Percentiles rank a stretch among this genome's conserved stretches.
These are phyloP conservation scores for Cutaneotrichosporon sp. DNA, from an alignment of 1,284 basidiomycete genomes.

Conservation along the genomic window DNA sequence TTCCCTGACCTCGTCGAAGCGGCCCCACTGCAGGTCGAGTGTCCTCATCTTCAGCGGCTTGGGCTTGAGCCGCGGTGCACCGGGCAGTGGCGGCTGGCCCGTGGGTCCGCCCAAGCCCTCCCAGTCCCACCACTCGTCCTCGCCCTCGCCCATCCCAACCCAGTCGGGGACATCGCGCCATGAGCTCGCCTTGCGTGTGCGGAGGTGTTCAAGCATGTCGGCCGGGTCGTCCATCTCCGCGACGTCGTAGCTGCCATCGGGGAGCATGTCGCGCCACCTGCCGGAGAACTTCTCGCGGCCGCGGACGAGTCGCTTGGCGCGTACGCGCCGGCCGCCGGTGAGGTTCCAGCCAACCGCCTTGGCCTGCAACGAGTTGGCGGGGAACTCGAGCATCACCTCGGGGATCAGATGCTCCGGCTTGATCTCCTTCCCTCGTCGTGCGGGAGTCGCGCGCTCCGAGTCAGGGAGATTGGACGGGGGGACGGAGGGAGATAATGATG, in stretches of 20 bases:
- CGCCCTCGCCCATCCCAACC: conserved; percentile 29
- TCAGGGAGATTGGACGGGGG: conserved; percentile 14
- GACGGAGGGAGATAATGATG: conserved; percentile 30
- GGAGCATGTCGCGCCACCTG: conserved; percentile 49
- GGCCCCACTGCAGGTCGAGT: conserved; percentile 34
- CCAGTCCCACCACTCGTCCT: conserved; percentile 44
- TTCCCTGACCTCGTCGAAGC: conserved; percentile 36
- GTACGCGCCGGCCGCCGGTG: conserved; percentile 47
- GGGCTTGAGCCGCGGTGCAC: conserved; percentile 18
- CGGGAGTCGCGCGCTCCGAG: conserved; percentile 15
- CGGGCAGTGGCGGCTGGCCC: conserved; percentile 38
- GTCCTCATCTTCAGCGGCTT: conserved; percentile 30
- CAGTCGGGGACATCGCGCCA: conserved; percentile 39
- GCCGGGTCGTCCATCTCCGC: conserved; percentile 50
- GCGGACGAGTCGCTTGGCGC: conserved; percentile 44
- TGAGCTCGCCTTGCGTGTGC: conserved; percentile 8
- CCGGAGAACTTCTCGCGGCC: conserved; percentile 50
- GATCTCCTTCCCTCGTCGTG: conserved; percentile 11
- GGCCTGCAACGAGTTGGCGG: conserved; percentile 43
- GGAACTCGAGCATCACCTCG: conserved; percentile 48
- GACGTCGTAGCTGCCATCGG: conserved; percentile 47
- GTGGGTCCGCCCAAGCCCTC: conserved; percentile 37
- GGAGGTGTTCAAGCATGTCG: conserved; percentile 30
- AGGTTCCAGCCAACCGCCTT: conserved; percentile 49
- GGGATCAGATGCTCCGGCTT: conserved; percentile 40